phyloP scores from a whole-genome alignment of 306 rosid species.

The Lathyrus oleraceus region DNA sequence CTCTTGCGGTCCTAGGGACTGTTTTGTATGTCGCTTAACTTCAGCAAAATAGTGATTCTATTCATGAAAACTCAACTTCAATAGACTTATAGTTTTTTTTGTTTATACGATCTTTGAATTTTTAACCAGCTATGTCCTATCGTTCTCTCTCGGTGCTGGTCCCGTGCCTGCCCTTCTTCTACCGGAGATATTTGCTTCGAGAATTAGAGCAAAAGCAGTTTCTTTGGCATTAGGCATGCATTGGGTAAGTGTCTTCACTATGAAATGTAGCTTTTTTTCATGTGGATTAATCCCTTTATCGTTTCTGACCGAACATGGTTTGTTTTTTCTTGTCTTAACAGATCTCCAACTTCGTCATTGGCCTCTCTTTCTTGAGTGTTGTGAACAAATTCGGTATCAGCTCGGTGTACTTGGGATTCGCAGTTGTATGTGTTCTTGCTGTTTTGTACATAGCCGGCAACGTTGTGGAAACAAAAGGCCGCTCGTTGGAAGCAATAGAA shows the following conservation, averaged over 20 bases:
- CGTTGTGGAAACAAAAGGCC: slow-evolving; percentile 93
- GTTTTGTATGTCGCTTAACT: slow-evolving; percentile 72
- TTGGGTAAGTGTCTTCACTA: slow-evolving; percentile 69
- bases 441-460: slow-evolving; percentile 81
- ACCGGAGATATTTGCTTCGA: slow-evolving; percentile 94
- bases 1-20: slow-evolving; percentile 85
- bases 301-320: neutral
- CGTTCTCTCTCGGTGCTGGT: slow-evolving; percentile 98
- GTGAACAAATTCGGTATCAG: slow-evolving; percentile 94
- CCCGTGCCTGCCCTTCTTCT: slow-evolving; percentile 98
- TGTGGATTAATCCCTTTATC: slow-evolving; percentile 5
- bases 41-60: slow-evolving; percentile 6
- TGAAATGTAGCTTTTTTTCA: neutral
- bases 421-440: slow-evolving; percentile 76
- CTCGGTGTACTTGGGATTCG: slow-evolving; percentile 80
- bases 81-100: neutral
- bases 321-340: slow-evolving; percentile 38
- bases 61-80: neutral
- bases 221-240: slow-evolving; percentile 91
- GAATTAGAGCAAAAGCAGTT: slow-evolving; percentile 97
- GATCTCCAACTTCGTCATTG: slow-evolving; percentile 88
- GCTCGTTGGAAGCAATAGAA: slow-evolving; percentile 94
- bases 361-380: slow-evolving; percentile 92
- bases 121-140: slow-evolving; percentile 78
- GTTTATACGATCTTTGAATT: slow-evolving; percentile 27